Conservation (phyloP, 2,329 filamentous ascomycete genomes). For the Ophiocordyceps camponoti-rufipedis region DNA sequence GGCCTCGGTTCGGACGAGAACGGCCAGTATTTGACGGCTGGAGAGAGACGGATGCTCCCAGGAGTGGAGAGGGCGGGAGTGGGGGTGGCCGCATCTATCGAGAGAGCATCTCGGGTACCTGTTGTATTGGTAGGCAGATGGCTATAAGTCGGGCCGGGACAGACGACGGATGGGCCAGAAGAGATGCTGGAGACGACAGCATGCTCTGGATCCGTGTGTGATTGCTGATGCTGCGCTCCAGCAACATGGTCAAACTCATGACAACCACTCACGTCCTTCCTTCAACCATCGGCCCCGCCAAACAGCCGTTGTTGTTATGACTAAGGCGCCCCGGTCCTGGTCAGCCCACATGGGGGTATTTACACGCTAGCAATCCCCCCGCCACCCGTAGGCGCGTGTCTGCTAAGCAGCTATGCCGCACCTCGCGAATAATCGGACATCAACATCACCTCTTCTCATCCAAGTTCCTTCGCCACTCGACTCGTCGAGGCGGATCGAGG, state of each 20-base stretch:
- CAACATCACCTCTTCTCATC: background rate
- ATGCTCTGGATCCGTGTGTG: too few relatives aligned
- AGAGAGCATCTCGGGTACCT: background rate
- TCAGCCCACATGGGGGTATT: background rate
- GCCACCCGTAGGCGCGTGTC: background rate
- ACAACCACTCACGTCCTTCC: too few relatives aligned
- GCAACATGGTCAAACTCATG: too few relatives aligned
- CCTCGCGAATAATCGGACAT: too few relatives aligned
- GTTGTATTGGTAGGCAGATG: background rate
- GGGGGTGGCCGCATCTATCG: too few relatives aligned
- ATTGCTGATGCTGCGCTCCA: too few relatives aligned
- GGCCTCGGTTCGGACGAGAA: background rate
- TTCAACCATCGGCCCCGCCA: background rate
- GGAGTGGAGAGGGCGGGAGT: background rate
- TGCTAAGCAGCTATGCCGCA: background rate
- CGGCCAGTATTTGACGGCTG: background rate
- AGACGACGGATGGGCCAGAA: background rate
- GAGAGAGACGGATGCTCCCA: background rate
- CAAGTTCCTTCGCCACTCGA: background rate
- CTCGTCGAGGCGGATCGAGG: background rate
- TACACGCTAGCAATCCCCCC: background rate
- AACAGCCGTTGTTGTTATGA: background rate
- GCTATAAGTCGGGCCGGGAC: background rate
- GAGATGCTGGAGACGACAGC: too few relatives aligned
- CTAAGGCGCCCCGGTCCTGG: background rate